A percentile compares a stretch with the other conserved stretches of the same genome.
Evolutionary conservation across 305 asterid genomes (phyloP).

Genomic region (Fraxinus greggii): DNA sequence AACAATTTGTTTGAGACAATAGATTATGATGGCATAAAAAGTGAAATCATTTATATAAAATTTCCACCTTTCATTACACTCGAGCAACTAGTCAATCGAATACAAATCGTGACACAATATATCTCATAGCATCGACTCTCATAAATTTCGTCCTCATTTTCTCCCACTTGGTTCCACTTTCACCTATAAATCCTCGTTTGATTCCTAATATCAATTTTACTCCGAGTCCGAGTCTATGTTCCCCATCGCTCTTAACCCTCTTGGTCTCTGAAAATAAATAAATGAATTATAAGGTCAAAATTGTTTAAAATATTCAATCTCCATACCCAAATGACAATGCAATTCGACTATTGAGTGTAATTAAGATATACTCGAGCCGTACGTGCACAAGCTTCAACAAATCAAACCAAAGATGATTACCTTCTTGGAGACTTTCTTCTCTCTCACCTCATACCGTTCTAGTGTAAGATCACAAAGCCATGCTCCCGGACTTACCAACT

Average conservation of each 20-base stretch:
- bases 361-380: neutral
- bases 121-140: neutral
- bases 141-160: neutral
- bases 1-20: neutral
- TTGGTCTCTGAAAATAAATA: constrained; percentile 53
- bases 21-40: too few species aligned
- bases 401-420: constrained; percentile 27
- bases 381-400: neutral
- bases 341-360: neutral
- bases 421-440: constrained; percentile 91
- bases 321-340: neutral
- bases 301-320: neutral
- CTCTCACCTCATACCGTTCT: constrained; percentile 86
- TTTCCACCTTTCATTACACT: neutral
- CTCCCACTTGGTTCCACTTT: neutral
- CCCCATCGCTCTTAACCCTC: constrained; percentile 95
- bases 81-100: neutral
- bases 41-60: neutral
- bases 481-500: constrained; percentile 87
- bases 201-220: constrained; percentile 21
- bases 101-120: neutral
- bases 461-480: constrained; percentile 86
- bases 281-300: neutral
- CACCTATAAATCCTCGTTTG: neutral
- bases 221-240: constrained; percentile 84